phyloP scores from a whole-genome alignment of 441 rosid genomes.

The Pelargonium cotyledonis region DNA sequence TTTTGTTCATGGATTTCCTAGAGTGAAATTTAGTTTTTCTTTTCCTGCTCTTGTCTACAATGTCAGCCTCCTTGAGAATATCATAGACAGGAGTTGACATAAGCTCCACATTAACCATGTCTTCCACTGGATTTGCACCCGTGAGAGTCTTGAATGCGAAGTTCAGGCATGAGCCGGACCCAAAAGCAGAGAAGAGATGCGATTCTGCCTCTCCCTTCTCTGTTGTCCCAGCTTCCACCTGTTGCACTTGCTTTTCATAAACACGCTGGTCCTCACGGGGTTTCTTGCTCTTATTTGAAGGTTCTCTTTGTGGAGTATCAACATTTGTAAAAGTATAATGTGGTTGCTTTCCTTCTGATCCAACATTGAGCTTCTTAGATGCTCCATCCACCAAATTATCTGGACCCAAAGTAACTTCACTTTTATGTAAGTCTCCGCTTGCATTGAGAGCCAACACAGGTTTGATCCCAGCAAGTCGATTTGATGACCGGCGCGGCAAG shows the following conservation, averaged over 20 bases:
- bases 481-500: conserved; percentile 30
- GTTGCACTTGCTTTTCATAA: conserved; percentile 13
- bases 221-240: conserved; percentile 19
- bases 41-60: not conserved
- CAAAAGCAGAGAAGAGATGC: conserved; percentile 21
- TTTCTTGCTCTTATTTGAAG: conserved; percentile 21
- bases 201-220: conserved; percentile 19
- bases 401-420: conserved; percentile 15
- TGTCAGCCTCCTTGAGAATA: not conserved
- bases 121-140: conserved; percentile 28
- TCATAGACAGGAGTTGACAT: not conserved
- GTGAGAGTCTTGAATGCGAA: conserved; percentile 52
- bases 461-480: conserved; percentile 27
- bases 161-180: conserved; percentile 42
- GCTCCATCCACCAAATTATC: conserved; percentile 11
- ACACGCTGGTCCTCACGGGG: conserved; percentile 16
- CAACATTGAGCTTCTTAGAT: conserved; percentile 19
- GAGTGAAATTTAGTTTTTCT: not conserved
- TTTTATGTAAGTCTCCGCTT: conserved; percentile 8
- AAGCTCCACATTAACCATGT: conserved; percentile 17
- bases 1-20: not conserved
- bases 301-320: conserved; percentile 7
- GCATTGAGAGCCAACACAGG: conserved; percentile 17
- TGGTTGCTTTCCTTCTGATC: conserved; percentile 7
- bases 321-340: conserved; percentile 11